Base-by-base conservation (phyloP, 225 moss, liverwort and hornwort species). In the Pseudisothecium myosuroides region DNA sequence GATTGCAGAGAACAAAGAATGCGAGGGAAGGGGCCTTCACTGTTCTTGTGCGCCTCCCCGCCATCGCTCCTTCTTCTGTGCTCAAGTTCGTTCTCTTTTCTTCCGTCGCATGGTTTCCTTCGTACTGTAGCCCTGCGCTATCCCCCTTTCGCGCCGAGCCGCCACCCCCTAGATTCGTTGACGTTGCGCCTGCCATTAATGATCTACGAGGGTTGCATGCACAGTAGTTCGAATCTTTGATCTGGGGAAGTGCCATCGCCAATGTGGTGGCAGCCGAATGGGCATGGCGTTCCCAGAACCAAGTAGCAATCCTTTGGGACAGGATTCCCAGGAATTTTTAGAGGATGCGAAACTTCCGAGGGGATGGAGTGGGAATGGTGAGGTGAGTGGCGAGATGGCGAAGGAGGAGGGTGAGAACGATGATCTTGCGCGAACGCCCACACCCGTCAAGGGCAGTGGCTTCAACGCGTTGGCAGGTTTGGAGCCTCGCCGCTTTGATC, bases 191-290 rank as follows among this genome's bases (percentile, higher is more conserved):
- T 31, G 74, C 24, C 92, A 90, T 72, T 59, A 64, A 81, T 85
- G 85, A 62, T 85, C 50, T 50, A 72, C 7, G 56, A 89, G 84
- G 83, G 73, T 66, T 81, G 80, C 75, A 49, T 36, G 87, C 54
- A 80, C 49, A 84, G 88, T 81, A 31, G 41, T 75, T 36, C 27
- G 73, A 87, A 87, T 87, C 89, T 89, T n/a, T 81, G 85, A 83
- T 79, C 85, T 32, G n/a, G 63, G 63, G 73, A 49, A 76, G 76
- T 39, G 50, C 58, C 56, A 85, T 76, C 76, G 87, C 68, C 84
- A 90, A 90, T 92, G 92, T 81, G 75, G 85, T 79, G 83, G 85
- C 90, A 50, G 59, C 10, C 67, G 85, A 89, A 88, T 93, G 91
- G 91, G 88, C 79, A 93, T 91, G 93, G 91, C 91, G 63, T 55